Conservation (phyloP, 805 yeast species). For the Saturnispora silvae region DNA sequence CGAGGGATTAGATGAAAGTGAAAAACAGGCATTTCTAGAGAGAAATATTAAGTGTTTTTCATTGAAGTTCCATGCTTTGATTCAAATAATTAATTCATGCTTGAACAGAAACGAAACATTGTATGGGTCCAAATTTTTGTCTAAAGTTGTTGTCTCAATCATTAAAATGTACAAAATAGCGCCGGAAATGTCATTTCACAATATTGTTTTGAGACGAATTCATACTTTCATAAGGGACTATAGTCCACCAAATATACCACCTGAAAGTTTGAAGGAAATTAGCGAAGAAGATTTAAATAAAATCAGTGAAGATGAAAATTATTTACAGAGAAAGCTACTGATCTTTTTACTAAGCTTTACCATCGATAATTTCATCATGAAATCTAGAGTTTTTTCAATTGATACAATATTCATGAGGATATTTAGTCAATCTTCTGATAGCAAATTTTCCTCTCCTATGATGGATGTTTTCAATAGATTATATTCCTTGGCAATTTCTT, state of each 20-base stretch:
- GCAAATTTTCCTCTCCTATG: neutral
- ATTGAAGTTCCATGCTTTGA: slow-evolving; percentile 51
- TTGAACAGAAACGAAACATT: slow-evolving; percentile 53
- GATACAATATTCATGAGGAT: neutral
- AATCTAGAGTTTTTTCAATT: slow-evolving; percentile 2
- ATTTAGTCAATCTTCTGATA: no score
- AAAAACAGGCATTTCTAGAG: slow-evolving; percentile 3
- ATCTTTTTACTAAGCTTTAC: slow-evolving; percentile 33
- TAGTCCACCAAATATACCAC: slow-evolving; percentile 36
- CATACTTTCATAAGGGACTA: slow-evolving; percentile 54
- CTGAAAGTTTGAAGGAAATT: slow-evolving; percentile 17
- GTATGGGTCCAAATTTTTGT: slow-evolving; percentile 71
- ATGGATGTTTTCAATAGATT: slow-evolving; percentile 10
- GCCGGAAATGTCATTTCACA: slow-evolving; percentile 20
- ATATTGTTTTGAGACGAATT: slow-evolving; percentile 46
- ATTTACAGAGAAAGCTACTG: slow-evolving; percentile 54
- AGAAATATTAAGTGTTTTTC: slow-evolving; percentile 29
- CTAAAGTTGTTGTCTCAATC: slow-evolving; percentile 53
- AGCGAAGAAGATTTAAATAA: slow-evolving; percentile 28
- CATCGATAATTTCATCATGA: neutral
- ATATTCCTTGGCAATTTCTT: slow-evolving; percentile 42
- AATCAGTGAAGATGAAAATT: slow-evolving; percentile 44
- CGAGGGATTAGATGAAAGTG: neutral
- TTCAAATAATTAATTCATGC: slow-evolving; percentile 53
- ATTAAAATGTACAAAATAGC: slow-evolving; percentile 41